Evolutionary conservation across 2,329 filamentous ascomycete genomes (phyloP).

Genomic region (Aspergillus sp.): DNA sequence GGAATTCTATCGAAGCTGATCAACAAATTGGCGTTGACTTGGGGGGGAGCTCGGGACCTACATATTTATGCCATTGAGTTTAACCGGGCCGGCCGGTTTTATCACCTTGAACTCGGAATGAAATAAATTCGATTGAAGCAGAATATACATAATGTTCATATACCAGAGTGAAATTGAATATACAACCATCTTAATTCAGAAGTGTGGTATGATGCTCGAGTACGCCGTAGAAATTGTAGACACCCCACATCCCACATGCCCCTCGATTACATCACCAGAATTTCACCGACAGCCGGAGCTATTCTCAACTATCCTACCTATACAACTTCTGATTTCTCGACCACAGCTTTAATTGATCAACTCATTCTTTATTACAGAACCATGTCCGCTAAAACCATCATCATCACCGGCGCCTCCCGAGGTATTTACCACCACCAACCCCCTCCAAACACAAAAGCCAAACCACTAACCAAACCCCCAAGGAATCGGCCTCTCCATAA

Average conservation of each 20-base stretch:
- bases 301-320: background rate
- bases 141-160: no score
- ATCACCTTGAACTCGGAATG: no score
- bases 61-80: no score
- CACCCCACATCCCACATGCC: background rate
- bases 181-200: no score
- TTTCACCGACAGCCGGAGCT: background rate
- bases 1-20: no score
- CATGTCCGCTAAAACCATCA: slow-evolving; percentile 58
- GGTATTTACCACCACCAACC: slow-evolving; percentile 32
- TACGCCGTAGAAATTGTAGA: no score
- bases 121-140: no score
- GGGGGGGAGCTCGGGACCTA: no score
- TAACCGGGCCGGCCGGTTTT: no score
- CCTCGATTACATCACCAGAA: background rate
- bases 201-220: no score
- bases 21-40: no score
- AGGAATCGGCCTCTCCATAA: slow-evolving; percentile 57
- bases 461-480: background rate
- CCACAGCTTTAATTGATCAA: background rate
- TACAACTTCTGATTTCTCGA: background rate
- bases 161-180: no score
- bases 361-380: background rate
- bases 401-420: slow-evolving; percentile 62
- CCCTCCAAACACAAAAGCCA: background rate